Conservation (phyloP, 306 rosid genomes). For the Gynostemma pentaphyllum region DNA sequence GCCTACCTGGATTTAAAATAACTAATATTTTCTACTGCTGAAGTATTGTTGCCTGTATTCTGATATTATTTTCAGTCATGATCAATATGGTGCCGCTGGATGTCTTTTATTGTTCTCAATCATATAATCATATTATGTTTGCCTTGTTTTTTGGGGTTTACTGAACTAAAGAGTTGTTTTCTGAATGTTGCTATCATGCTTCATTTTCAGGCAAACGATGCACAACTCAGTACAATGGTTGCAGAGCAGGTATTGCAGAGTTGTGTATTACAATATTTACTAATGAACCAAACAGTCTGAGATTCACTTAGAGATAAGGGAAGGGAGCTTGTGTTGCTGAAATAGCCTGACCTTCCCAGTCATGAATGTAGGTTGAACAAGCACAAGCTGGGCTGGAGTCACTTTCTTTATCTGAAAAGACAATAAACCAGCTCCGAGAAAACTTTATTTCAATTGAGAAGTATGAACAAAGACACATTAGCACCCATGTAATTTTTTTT, state of each 20-base stretch:
- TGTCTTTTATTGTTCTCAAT: background rate
- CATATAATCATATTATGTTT: background rate
- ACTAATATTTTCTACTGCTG: background rate
- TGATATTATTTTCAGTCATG: background rate
- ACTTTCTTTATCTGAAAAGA: slow-evolving; percentile 53
- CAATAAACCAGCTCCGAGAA: slow-evolving; percentile 64
- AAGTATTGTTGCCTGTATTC: background rate
- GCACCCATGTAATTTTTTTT: background rate
- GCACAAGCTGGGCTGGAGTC: slow-evolving; percentile 84
- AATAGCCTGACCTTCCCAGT: slow-evolving; percentile 14
- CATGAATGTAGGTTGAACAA: slow-evolving; percentile 73
- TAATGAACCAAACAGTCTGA: background rate
- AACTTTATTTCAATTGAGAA: slow-evolving; percentile 83
- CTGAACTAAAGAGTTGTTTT: slow-evolving; percentile 3
- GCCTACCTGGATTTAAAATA: background rate
- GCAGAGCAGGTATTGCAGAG: slow-evolving; percentile 65
- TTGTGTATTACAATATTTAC: background rate
- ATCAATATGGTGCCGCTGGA: background rate
- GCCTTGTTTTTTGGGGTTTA: background rate
- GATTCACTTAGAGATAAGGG: background rate
- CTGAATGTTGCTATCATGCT: slow-evolving; percentile 16
- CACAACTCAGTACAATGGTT: slow-evolving; percentile 97
- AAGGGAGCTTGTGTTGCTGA: background rate
- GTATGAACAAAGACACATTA: slow-evolving; percentile 31
- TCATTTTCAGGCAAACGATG: slow-evolving; percentile 83